phyloP scores from a whole-genome alignment of 495 filamentous ascomycete genomes.

The Talaromyces thailandensis region DNA sequence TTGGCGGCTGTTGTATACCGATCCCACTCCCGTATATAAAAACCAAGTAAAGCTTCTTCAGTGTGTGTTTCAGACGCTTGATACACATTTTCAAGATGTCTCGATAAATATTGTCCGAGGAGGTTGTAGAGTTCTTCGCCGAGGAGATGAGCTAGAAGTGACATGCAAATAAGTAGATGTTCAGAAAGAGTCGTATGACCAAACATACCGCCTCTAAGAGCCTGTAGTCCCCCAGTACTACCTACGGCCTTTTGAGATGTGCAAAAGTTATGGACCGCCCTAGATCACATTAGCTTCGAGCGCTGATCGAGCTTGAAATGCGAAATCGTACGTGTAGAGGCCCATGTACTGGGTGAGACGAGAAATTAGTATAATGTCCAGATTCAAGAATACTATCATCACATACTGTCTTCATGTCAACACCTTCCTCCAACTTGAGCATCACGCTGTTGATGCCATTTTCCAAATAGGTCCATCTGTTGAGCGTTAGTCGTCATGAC shows the following conservation, averaged over 20 bases:
- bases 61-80: slow-evolving; percentile 63
- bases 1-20: slow-evolving; percentile 92
- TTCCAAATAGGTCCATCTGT: slow-evolving; percentile 84
- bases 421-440: slow-evolving; percentile 77
- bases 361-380: slow-evolving; percentile 14
- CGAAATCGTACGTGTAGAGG: slow-evolving; percentile 72
- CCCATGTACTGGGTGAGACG: slow-evolving; percentile 71
- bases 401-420: slow-evolving; percentile 83
- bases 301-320: slow-evolving; percentile 6
- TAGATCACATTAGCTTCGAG: slow-evolving; percentile 21
- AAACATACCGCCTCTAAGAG: slow-evolving; percentile 73
- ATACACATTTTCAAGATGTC: slow-evolving; percentile 60
- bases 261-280: slow-evolving; percentile 97
- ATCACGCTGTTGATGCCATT: slow-evolving; percentile 85
- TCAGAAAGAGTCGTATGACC: not conserved
- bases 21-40: slow-evolving; percentile 95
- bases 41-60: slow-evolving; percentile 86
- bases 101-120: slow-evolving; percentile 71
- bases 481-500: slow-evolving; percentile 8
- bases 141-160: slow-evolving; percentile 67
- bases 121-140: slow-evolving; percentile 95
- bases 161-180: slow-evolving; percentile 14
- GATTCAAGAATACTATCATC: not conserved
- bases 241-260: slow-evolving; percentile 88
- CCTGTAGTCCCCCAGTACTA: slow-evolving; percentile 39